Evolutionary conservation across 495 filamentous ascomycete species (phyloP).

Genomic region (Sordaria brevicollis): DNA sequence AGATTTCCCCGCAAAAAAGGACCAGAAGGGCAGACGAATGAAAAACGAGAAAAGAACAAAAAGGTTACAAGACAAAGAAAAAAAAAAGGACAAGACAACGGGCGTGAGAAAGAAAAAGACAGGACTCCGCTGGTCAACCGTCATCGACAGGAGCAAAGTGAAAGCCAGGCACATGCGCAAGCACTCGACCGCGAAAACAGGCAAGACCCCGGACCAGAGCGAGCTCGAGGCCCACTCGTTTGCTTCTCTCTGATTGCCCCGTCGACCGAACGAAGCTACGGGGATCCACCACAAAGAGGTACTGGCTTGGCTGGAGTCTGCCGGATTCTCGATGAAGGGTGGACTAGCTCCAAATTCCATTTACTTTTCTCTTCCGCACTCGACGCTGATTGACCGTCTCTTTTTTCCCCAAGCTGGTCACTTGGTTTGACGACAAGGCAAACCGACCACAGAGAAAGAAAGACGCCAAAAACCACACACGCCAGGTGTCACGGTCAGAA

Average conservation of each 20-base stretch:
- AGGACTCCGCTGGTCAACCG: not conserved
- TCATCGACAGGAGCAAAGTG: not conserved
- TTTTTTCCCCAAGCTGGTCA: not conserved
- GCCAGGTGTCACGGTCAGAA: not conserved
- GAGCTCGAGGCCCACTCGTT: slow-evolving; percentile 14
- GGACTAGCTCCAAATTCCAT: not conserved
- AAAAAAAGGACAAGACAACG: not conserved
- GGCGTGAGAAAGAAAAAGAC: not conserved
- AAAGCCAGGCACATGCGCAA: not conserved
- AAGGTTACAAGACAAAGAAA: not conserved
- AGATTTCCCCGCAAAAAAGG: slow-evolving; percentile 10
- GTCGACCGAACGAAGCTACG: not conserved
- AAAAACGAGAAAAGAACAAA: not conserved
- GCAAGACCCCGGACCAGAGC: slow-evolving; percentile 8
- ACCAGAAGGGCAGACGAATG: not conserved
- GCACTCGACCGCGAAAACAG: not conserved
- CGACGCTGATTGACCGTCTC: not conserved
- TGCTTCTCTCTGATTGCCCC: slow-evolving; percentile 16
- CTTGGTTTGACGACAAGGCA: not conserved
- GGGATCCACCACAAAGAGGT: not conserved
- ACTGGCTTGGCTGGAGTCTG: not conserved
- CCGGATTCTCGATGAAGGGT: not conserved
- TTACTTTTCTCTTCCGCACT: not conserved
- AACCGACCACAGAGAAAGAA: not conserved
- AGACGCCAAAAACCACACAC: not conserved